These are phyloP conservation scores for Plasmodium yoelii DNA, from an alignment of 169 alveolate species.

Conservation along the genomic window DNA sequence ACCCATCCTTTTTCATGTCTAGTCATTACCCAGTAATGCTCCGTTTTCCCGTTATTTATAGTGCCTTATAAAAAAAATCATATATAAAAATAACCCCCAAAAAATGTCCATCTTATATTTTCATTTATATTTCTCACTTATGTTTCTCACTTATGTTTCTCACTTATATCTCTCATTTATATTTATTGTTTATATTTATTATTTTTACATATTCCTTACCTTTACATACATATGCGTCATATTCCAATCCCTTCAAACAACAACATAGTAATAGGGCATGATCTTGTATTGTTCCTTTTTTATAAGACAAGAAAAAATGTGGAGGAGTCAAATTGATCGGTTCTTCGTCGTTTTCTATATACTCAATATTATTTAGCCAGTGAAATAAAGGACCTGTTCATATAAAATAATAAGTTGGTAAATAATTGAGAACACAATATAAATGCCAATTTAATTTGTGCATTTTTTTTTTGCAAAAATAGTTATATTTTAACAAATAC, in stretches of 20 bases:
- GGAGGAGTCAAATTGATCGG: conserved; percentile 79
- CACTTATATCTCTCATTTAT: no score
- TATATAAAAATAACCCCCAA: background rate
- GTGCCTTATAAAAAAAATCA: conserved; percentile 47
- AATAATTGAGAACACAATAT: background rate
- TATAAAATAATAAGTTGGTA: background rate
- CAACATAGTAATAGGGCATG: conserved; percentile 81
- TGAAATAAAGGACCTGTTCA: conserved; percentile 78
- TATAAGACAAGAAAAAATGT: conserved; percentile 78
- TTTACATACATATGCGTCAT: conserved; percentile 83
- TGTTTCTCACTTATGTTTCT: no score
- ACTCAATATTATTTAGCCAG: conserved; percentile 82
- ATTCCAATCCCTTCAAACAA: conserved; percentile 81
- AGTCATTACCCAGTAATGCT: conserved; percentile 84
- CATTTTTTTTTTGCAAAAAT: no score
- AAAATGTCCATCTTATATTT: background rate
- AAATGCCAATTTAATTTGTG: no score
- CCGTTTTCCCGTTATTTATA: conserved; percentile 79
- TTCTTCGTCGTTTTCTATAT: conserved; percentile 78
- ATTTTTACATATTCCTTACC: conserved; percentile 26
- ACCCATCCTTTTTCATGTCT: conserved; percentile 83
- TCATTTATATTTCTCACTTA: no score
- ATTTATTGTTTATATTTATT: no score
- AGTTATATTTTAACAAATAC: no score
- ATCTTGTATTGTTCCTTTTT: conserved; percentile 82